Conservation (phyloP, 345 rosid genomes). For the Bruguiera gymnorhiza region DNA sequence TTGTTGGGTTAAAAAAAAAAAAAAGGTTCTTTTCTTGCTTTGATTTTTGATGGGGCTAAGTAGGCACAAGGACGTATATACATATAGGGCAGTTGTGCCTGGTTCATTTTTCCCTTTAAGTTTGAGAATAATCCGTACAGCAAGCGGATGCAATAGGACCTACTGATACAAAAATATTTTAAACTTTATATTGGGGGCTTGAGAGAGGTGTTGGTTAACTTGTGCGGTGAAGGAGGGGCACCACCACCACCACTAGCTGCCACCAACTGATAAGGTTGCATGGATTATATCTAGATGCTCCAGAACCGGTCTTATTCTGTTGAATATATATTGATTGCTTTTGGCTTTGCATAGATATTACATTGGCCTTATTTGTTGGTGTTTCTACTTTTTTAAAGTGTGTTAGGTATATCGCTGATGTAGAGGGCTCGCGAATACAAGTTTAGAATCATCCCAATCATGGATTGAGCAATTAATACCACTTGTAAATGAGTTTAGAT, state of each 20-base stretch:
- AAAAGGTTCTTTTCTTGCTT: no score
- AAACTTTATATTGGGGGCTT: not conserved
- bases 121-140: conserved; percentile 8
- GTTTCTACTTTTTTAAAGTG: not conserved
- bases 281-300: conserved; percentile 7
- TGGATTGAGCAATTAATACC: no score
- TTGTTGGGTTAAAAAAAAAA: no score
- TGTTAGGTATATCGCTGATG: not conserved
- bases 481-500: no score
- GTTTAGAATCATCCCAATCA: no score
- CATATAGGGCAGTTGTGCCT: no score
- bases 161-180: conserved; percentile 17
- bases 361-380: conserved; percentile 1
- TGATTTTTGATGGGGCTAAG: no score
- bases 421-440: not conserved
- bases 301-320: not conserved
- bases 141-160: conserved; percentile 38
- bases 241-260: not conserved
- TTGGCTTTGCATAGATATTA: conserved; percentile 12
- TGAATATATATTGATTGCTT: not conserved
- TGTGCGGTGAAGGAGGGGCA: conserved; percentile 17
- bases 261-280: conserved; percentile 18
- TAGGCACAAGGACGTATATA: no score
- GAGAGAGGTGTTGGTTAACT: conserved; percentile 8
- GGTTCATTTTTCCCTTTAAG: not conserved